phyloP scores from a whole-genome alignment of 2,329 filamentous ascomycete genomes.

The Tolypocladium tundrense region DNA sequence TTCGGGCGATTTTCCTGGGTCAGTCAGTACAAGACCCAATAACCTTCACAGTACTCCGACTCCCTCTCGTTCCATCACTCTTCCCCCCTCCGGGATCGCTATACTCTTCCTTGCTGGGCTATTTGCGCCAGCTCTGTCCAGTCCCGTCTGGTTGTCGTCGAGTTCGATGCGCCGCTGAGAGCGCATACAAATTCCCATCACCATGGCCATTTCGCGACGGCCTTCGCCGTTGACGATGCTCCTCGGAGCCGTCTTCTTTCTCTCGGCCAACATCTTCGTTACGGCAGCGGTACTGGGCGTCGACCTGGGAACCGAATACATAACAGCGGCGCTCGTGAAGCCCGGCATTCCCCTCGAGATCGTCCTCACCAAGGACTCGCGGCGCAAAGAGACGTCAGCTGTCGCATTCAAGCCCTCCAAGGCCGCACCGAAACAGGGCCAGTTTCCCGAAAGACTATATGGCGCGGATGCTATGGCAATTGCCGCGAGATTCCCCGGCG shows the following conservation, averaged over 20 bases:
- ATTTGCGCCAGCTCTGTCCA: neutral
- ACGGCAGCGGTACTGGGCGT: slow-evolving; percentile 75
- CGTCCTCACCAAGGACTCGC: slow-evolving; percentile 93
- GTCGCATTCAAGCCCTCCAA: slow-evolving; percentile 87
- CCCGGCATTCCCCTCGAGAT: slow-evolving; percentile 96
- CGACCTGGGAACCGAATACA: slow-evolving; percentile 91
- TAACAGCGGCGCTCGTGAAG: slow-evolving; percentile 93
- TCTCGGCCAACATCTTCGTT: slow-evolving; percentile 37
- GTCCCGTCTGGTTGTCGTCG: neutral
- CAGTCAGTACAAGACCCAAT: neutral
- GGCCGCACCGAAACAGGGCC: slow-evolving; percentile 48
- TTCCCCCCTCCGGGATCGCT: neutral
- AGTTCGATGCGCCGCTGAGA: slow-evolving; percentile 6
- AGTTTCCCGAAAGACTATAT: slow-evolving; percentile 82
- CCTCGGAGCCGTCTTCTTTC: slow-evolving; percentile 25
- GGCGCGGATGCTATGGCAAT: slow-evolving; percentile 86
- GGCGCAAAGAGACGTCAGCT: slow-evolving; percentile 86
- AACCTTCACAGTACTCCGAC: neutral
- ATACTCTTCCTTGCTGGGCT: neutral
- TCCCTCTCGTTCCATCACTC: slow-evolving; percentile 5
- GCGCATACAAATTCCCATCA: slow-evolving; percentile 9
- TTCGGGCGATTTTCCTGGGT: slow-evolving; percentile 3
- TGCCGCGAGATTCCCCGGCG: slow-evolving; percentile 76
- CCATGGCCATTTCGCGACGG: slow-evolving; percentile 23
- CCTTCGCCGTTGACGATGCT: slow-evolving; percentile 26